These are phyloP conservation scores for Penicillium sp. DNA, from an alignment of 2,329 filamentous ascomycete species.

Conservation along the genomic window DNA sequence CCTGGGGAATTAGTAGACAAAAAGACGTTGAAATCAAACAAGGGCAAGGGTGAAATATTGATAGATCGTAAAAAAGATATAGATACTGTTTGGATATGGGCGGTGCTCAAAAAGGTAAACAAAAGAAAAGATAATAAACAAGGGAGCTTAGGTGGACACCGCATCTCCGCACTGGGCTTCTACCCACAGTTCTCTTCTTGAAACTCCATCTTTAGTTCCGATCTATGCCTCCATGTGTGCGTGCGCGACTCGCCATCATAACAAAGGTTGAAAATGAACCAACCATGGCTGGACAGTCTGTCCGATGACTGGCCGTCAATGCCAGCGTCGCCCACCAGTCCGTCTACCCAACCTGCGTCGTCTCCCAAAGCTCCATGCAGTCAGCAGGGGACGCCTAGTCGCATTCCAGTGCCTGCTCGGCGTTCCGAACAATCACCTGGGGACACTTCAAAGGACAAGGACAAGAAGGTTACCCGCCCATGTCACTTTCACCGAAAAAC, in stretches of 20 bases:
- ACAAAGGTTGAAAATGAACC: slow-evolving; percentile 32
- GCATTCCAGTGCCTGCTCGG: slow-evolving; percentile 41
- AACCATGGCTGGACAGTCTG: slow-evolving; percentile 48
- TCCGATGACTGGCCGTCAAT: slow-evolving; percentile 47
- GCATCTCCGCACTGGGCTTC: slow-evolving; percentile 7
- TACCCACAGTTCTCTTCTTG: slow-evolving; percentile 7
- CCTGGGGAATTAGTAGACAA: not conserved
- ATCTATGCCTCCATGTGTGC: slow-evolving; percentile 6
- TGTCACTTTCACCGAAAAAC: slow-evolving; percentile 37
- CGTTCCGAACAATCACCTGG: slow-evolving; percentile 33
- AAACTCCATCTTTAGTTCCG: slow-evolving; percentile 1
- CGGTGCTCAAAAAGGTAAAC: slow-evolving; percentile 1
- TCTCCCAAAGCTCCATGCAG: slow-evolving; percentile 25
- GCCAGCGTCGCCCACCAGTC: slow-evolving; percentile 39
- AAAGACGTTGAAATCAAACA: not conserved
- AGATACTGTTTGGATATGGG: not conserved
- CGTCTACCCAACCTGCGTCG: slow-evolving; percentile 23
- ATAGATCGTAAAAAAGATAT: slow-evolving; percentile 1
- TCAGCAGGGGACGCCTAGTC: slow-evolving; percentile 38
- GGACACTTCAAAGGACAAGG: slow-evolving; percentile 15
- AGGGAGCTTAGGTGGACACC: slow-evolving; percentile 11
- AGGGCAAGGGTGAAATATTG: slow-evolving; percentile 2
- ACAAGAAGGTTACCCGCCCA: slow-evolving; percentile 35
- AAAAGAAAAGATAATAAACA: slow-evolving; percentile 10
- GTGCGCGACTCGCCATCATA: slow-evolving; percentile 14